Conservation (phyloP, 192 early-diverging fungal species). For the Podila epigama region DNA sequence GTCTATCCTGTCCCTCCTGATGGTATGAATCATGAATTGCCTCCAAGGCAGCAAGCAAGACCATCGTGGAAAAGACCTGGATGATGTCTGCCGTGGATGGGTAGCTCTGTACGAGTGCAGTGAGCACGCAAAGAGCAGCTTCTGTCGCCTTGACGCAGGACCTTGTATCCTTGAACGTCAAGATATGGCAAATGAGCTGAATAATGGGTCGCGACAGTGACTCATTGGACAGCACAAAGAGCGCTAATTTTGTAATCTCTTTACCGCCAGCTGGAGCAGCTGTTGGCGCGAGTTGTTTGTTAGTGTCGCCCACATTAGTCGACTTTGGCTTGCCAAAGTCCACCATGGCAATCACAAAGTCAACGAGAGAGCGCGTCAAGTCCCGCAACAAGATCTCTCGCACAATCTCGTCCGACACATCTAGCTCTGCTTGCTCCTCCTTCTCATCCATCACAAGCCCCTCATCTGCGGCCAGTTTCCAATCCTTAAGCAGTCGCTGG, state of each 20-base stretch:
- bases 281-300: no score
- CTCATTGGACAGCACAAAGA: slow-evolving; percentile 17
- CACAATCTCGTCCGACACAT: slow-evolving; percentile 35
- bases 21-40: slow-evolving; percentile 42
- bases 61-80: slow-evolving; percentile 11
- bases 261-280: neutral
- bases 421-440: slow-evolving; percentile 24
- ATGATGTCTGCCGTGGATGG: slow-evolving; percentile 17
- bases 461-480: slow-evolving; percentile 32
- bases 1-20: slow-evolving; percentile 43
- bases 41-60: slow-evolving; percentile 26
- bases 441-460: slow-evolving; percentile 35
- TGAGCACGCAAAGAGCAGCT: slow-evolving; percentile 11
- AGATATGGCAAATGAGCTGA: slow-evolving; percentile 17
- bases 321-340: slow-evolving; percentile 17
- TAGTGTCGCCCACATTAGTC: neutral
- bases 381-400: slow-evolving; percentile 36
- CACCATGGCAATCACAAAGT: slow-evolving; percentile 16
- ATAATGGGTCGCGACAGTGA: slow-evolving; percentile 18
- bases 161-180: slow-evolving; percentile 38
- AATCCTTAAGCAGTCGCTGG: slow-evolving; percentile 33
- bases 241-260: slow-evolving; percentile 21
- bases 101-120: slow-evolving; percentile 20
- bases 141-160: slow-evolving; percentile 19
- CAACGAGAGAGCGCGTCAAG: slow-evolving; percentile 13